Evolutionary conservation across 768 basidiomycete species (phyloP).

Genomic region (Kwoniella dendrophila): DNA sequence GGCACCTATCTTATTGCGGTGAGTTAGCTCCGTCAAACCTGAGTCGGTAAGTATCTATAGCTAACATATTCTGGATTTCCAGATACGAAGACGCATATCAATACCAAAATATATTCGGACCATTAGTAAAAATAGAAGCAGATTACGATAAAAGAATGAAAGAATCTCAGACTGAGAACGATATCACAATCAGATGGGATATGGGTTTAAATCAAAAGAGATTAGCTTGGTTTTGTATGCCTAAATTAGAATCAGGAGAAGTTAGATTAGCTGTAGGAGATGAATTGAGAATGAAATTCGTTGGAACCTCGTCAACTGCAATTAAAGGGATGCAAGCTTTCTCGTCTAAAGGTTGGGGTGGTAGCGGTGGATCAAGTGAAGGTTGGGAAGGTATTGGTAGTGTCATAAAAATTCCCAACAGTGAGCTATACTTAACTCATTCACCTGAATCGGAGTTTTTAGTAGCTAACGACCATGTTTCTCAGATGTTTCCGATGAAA

Average conservation of each 20-base stretch:
- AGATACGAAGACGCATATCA: constrained; percentile 97
- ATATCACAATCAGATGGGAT: constrained; percentile 95
- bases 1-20: constrained; percentile 77
- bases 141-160: constrained; percentile 98
- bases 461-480: background rate
- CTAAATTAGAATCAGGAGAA: constrained; percentile 97
- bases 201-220: constrained; percentile 97
- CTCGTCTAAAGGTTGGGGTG: constrained; percentile 28
- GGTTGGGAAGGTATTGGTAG: constrained; percentile 97
- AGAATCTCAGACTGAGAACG: constrained; percentile 97
- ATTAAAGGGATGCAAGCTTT: constrained; percentile 49
- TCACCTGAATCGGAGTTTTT: no score
- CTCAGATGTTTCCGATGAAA: constrained; percentile 96
- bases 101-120: constrained; percentile 99
- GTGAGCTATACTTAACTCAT: constrained; percentile 61
- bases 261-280: constrained; percentile 96
- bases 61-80: constrained; percentile 12
- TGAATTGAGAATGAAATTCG: constrained; percentile 85
- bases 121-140: constrained; percentile 98
- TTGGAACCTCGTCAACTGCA: constrained; percentile 66
- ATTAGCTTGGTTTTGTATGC: constrained; percentile 95
- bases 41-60: background rate
- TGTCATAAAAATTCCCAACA: constrained; percentile 98
- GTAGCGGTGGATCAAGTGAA: constrained; percentile 64
- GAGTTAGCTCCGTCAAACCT: constrained; percentile 10